phyloP scores from a whole-genome alignment of 805 yeast species.

The Saccharomycopsis javanensis region DNA sequence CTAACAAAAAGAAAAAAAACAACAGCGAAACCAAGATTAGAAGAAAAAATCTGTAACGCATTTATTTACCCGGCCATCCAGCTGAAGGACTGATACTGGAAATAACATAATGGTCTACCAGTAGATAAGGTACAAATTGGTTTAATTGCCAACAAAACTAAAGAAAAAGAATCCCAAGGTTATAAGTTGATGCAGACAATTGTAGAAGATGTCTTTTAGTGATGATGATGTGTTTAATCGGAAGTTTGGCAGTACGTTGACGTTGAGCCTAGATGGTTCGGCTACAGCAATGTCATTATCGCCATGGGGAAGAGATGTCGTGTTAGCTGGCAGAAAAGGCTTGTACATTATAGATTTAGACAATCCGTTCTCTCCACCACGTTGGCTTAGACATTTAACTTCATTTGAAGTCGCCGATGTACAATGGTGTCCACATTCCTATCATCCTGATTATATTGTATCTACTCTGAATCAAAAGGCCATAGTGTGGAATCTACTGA shows the following conservation, averaged over 20 bases:
- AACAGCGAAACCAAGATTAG: neutral
- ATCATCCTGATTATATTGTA: slow-evolving; percentile 83
- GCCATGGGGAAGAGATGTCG: slow-evolving; percentile 90
- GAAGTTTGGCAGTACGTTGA: slow-evolving; percentile 9
- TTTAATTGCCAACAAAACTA: neutral
- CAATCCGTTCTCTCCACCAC: slow-evolving; percentile 90
- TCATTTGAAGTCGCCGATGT: slow-evolving; percentile 99
- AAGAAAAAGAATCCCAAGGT: neutral
- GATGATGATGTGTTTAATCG: slow-evolving; percentile 4
- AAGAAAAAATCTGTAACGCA: neutral
- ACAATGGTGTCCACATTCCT: slow-evolving; percentile 91
- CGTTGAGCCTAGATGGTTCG: slow-evolving; percentile 51
- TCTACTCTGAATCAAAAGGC: slow-evolving; percentile 95
- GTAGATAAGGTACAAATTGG: neutral
- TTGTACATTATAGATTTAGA: slow-evolving; percentile 84
- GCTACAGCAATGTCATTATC: slow-evolving; percentile 84
- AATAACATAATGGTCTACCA: neutral
- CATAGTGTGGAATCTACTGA: slow-evolving; percentile 80
- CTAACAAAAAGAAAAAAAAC: neutral
- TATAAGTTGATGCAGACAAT: neutral
- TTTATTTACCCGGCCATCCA: neutral
- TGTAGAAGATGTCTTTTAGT: neutral
- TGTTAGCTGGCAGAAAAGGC: slow-evolving; percentile 74
- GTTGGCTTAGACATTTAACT: slow-evolving; percentile 86
- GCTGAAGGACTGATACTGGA: neutral